Evolutionary conservation across 1,284 basidiomycete species (phyloP).

Genomic region (Lentinus polychrous): DNA sequence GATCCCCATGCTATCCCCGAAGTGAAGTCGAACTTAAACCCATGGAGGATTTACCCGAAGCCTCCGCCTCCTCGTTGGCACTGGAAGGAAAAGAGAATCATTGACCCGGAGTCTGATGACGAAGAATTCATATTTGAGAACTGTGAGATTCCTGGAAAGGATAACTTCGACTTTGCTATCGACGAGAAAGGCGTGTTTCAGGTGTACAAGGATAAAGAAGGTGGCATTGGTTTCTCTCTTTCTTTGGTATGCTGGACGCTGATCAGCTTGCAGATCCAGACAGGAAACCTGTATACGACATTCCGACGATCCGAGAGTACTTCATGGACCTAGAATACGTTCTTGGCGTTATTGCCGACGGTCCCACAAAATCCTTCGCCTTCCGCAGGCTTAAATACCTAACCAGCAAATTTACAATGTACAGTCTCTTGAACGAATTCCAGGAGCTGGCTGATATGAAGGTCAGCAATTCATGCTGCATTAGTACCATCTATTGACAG

Average conservation of each 20-base stretch:
- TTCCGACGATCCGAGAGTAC: constrained; percentile 90
- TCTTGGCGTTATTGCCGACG: constrained; percentile 82
- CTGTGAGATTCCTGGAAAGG: constrained; percentile 63
- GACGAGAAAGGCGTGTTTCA: constrained; percentile 87
- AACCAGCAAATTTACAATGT: constrained; percentile 94
- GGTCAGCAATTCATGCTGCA: constrained; percentile 34
- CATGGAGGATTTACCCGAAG: constrained; percentile 85
- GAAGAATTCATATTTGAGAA: constrained; percentile 63
- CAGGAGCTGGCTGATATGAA: constrained; percentile 98
- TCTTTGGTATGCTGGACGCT: neutral
- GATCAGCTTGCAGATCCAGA: constrained; percentile 17
- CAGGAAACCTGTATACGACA: constrained; percentile 62
- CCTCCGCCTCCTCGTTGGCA: constrained; percentile 95
- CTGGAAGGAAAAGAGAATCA: constrained; percentile 56
- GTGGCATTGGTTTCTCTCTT: constrained; percentile 23
- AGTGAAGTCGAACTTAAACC: constrained; percentile 30
- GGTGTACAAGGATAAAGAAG: constrained; percentile 50
- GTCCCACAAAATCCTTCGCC: constrained; percentile 95
- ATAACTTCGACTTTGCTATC: constrained; percentile 59
- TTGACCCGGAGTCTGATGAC: constrained; percentile 37
- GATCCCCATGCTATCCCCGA: constrained; percentile 22
- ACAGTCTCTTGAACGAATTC: constrained; percentile 88
- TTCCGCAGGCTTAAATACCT: constrained; percentile 92
- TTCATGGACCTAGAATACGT: constrained; percentile 95
- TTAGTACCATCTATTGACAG: constrained; percentile 11